Base-by-base conservation (phyloP, 2,329 filamentous ascomycete species). In the Diplodia seriata region DNA sequence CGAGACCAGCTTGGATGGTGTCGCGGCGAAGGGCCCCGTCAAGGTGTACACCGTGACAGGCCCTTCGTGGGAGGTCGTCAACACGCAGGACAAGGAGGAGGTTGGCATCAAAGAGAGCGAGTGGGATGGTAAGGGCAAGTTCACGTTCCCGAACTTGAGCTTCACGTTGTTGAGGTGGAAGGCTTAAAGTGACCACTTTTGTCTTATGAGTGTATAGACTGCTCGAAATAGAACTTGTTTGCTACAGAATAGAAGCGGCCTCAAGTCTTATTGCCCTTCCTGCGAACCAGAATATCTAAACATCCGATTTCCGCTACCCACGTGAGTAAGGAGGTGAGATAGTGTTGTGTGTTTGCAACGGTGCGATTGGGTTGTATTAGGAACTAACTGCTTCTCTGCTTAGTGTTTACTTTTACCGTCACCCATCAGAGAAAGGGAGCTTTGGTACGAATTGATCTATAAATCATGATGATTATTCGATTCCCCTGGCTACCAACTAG, bases 131-230 rank as follows among this genome's bases (percentile, higher is more conserved):
- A 78, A 85, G 74, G 89, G 86, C 1, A 76, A 80, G 53, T 93
- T 86, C 73, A 85, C 80, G 2, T 94, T 94, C 77, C 82, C 84
- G 1, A 92, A 88, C 81, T 87, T 90, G 75, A 91, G 89, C 2
- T 83, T 93, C 56, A 92, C 89, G 2, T 79, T 93, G 78, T 76
- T 93, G 72, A 82, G 84, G 71, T 87, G 85, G 84, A 84, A 84
- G 74, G 70, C 72, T 33, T 67, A 40, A 59, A 31, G 11, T 8
- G 49, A 23, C n/a, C 3, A 14, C 12, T 33, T n/a, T 63, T 26
- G 40, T 20, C 33, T 11, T 20, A 8, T 38, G 20, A 57, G 54
- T 23, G n/a, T 15, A 59, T 43, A 59, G 36, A 29, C 29, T 47
- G 55, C 14, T 57, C 51, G 15, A 18, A n/a, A 56, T 56, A 40